Evolutionary conservation across 192 early-diverging fungal genomes (phyloP).

Genomic region (Coemansia sp.): DNA sequence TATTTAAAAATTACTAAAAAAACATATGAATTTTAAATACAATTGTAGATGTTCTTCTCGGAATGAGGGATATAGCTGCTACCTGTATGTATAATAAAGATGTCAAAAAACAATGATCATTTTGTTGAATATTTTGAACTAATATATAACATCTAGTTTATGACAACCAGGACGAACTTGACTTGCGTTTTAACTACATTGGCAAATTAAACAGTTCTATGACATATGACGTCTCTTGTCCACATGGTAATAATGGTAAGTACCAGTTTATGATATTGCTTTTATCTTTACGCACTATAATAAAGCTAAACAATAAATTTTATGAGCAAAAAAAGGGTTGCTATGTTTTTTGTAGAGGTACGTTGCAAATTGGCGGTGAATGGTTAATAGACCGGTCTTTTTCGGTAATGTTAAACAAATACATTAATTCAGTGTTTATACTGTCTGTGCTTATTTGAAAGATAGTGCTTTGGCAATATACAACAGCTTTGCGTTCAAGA

Average conservation of each 20-base stretch:
- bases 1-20: not conserved
- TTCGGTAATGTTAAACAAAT: not conserved
- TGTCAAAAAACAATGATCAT: not conserved
- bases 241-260: constrained; percentile 46
- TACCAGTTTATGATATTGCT: not conserved
- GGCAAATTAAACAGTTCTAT: constrained; percentile 24
- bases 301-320: not conserved
- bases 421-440: not conserved
- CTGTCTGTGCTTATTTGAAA: not conserved
- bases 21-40: not conserved
- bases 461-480: constrained; percentile 50
- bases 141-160: constrained; percentile 30
- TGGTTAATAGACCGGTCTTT: not conserved
- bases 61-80: constrained; percentile 48
- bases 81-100: constrained; percentile 39
- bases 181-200: constrained; percentile 44
- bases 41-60: constrained; percentile 34
- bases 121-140: not conserved
- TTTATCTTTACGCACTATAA: constrained; percentile 1
- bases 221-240: constrained; percentile 35
- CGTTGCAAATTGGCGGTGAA: not conserved
- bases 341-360: constrained; percentile 11
- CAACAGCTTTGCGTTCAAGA: constrained; percentile 54
- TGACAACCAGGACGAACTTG: constrained; percentile 27
- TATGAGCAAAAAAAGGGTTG: not conserved